Evolutionary conservation across 2,329 filamentous ascomycete species (phyloP).

Genomic region (Neofusicoccum ribis): DNA sequence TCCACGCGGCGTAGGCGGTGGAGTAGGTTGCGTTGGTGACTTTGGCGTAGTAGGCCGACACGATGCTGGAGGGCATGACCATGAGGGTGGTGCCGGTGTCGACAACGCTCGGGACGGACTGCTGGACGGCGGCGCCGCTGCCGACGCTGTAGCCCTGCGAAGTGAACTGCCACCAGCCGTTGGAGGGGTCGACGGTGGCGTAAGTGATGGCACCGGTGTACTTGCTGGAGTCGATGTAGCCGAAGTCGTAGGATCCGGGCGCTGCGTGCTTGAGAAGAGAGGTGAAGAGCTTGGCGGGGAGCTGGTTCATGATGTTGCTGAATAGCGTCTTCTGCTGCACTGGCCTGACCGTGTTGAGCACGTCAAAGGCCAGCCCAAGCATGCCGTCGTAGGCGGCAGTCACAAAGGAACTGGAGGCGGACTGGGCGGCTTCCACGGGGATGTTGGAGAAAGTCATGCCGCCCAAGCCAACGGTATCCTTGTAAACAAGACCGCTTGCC

Average conservation of each 20-base stretch:
- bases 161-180: constrained; percentile 66
- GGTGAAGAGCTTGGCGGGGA: constrained; percentile 58
- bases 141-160: constrained; percentile 59
- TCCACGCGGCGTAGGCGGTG: constrained; percentile 54
- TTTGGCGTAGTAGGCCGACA: constrained; percentile 60
- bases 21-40: constrained; percentile 55
- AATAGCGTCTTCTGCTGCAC: constrained; percentile 57
- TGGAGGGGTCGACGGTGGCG: constrained; percentile 53
- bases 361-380: constrained; percentile 61
- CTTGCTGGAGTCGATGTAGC: constrained; percentile 59
- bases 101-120: constrained; percentile 57
- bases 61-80: constrained; percentile 56
- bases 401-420: constrained; percentile 56
- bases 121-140: constrained; percentile 32
- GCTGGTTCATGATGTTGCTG: constrained; percentile 55
- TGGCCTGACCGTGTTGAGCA: constrained; percentile 59
- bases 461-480: constrained; percentile 64
- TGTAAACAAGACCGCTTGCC: constrained; percentile 65
- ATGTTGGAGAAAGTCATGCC: constrained; percentile 59
- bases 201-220: constrained; percentile 62
- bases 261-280: constrained; percentile 55
- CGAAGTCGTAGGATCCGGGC: constrained; percentile 56
- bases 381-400: constrained; percentile 56
- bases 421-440: constrained; percentile 64
- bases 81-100: constrained; percentile 72